phyloP scores from a whole-genome alignment of 768 basidiomycete species.

The Suillus sp. region DNA sequence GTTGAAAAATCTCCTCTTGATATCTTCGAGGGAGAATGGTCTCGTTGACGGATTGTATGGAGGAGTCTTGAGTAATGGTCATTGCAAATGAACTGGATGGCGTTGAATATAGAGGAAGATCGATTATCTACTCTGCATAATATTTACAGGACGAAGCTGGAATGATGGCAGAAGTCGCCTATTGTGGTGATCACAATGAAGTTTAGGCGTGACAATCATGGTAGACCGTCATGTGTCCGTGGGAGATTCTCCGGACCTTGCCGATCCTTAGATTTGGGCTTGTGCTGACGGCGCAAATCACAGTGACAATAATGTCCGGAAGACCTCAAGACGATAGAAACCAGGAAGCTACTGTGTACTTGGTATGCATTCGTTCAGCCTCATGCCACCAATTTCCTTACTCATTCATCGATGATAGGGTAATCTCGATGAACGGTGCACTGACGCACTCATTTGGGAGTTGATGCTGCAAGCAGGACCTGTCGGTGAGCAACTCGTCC shows the following conservation, averaged over 20 bases:
- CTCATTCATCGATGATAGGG: conserved; percentile 54
- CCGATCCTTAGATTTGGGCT: background rate
- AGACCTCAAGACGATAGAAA: conserved; percentile 86
- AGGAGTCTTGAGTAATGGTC: conserved; percentile 7
- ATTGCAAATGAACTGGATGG: background rate
- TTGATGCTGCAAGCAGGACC: conserved; percentile 99
- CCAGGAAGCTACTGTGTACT: conserved; percentile 88
- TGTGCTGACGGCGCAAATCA: background rate
- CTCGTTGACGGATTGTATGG: conserved; percentile 33
- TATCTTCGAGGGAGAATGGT: conserved; percentile 50
- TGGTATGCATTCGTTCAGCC: conserved; percentile 44
- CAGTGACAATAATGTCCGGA: conserved; percentile 29
- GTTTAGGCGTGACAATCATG: background rate
- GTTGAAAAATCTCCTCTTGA: conserved; percentile 57
- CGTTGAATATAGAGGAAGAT: background rate
- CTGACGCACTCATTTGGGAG: conserved; percentile 96
- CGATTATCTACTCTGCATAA: background rate
- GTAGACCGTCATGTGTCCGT: background rate
- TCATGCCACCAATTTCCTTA: background rate
- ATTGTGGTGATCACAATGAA: background rate
- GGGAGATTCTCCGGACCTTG: background rate
- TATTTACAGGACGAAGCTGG: background rate
- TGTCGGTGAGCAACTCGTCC: conserved; percentile 66
- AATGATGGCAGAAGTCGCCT: background rate
- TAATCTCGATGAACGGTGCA: conserved; percentile 93